Percentiles rank a stretch among this genome's conserved stretches.
Evolutionary conservation across 768 basidiomycete genomes (phyloP).

Genomic region (Coprinopsis marcescibilis): DNA sequence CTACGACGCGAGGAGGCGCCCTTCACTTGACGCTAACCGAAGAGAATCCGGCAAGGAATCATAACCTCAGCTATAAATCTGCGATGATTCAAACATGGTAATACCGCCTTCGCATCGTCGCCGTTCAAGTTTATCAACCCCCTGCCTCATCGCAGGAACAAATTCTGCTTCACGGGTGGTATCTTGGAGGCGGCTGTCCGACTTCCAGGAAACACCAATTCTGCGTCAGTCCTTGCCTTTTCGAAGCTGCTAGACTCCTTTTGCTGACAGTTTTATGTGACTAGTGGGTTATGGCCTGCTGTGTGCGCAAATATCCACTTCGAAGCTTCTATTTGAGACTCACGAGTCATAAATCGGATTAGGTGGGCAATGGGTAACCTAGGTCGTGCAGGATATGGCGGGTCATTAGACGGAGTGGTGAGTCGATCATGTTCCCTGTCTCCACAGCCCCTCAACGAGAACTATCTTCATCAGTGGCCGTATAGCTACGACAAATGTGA

Average conservation of each 20-base stretch:
- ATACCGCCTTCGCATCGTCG: no score
- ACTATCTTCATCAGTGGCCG: conserved; percentile 43
- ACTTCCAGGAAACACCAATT: conserved; percentile 55
- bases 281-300: conserved; percentile 76
- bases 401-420: conserved; percentile 1
- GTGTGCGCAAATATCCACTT: neutral
- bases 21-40: no score
- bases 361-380: conserved; percentile 75
- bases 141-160: no score
- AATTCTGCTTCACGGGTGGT: conserved; percentile 90
- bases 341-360: neutral
- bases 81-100: conserved; percentile 70
- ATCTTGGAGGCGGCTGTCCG: conserved; percentile 83
- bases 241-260: neutral
- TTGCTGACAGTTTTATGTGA: neutral
- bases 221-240: conserved; percentile 26
- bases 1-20: no score
- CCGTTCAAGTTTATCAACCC: no score
- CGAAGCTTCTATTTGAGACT: conserved; percentile 30
- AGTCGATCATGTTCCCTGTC: neutral
- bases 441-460: neutral
- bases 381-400: conserved; percentile 27
- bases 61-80: neutral
- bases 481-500: conserved; percentile 75
- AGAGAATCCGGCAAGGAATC: neutral